A percentile compares a stretch with the other conserved stretches of the same genome.
Conservation (phyloP, 352 stramenopile species). For the Pythium dissimile region DNA sequence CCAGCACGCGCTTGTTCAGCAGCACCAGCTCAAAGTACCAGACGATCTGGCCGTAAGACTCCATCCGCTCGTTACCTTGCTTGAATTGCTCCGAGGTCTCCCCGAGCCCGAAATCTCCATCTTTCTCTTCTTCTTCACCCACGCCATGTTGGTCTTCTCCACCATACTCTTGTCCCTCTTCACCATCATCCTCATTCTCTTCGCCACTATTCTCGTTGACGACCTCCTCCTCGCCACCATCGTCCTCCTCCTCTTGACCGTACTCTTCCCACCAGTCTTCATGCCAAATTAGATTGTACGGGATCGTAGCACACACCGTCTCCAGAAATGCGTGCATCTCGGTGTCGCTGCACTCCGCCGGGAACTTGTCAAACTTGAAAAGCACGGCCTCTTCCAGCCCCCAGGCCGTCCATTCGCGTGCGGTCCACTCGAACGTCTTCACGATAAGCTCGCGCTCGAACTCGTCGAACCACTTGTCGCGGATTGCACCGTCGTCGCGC, state of each 20-base stretch:
- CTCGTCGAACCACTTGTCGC: conserved; percentile 35
- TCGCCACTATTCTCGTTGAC: too few species aligned
- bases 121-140: not conserved
- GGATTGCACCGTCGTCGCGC: conserved; percentile 26
- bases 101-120: not conserved
- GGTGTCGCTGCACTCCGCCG: not conserved
- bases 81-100: conserved; percentile 8
- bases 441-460: conserved; percentile 25
- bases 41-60: conserved; percentile 15
- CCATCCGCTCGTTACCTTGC: conserved; percentile 7
- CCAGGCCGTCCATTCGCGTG: conserved; percentile 13
- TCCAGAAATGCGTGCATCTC: conserved; percentile 15
- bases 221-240: not conserved
- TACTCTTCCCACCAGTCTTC: conserved; percentile 24
- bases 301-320: not conserved
- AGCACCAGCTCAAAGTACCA: conserved; percentile 17
- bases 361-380: conserved; percentile 4
- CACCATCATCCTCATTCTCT: conserved; percentile 1
- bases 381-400: conserved; percentile 7
- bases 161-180: conserved; percentile 4
- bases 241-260: not conserved
- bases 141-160: not conserved
- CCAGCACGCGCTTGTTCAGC: not conserved
- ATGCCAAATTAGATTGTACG: conserved; percentile 22
- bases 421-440: conserved; percentile 24